A percentile compares a stretch with the other conserved stretches of the same genome.
phyloP scores from a whole-genome alignment of 352 stramenopile species.

The Globisporangium parvum region DNA sequence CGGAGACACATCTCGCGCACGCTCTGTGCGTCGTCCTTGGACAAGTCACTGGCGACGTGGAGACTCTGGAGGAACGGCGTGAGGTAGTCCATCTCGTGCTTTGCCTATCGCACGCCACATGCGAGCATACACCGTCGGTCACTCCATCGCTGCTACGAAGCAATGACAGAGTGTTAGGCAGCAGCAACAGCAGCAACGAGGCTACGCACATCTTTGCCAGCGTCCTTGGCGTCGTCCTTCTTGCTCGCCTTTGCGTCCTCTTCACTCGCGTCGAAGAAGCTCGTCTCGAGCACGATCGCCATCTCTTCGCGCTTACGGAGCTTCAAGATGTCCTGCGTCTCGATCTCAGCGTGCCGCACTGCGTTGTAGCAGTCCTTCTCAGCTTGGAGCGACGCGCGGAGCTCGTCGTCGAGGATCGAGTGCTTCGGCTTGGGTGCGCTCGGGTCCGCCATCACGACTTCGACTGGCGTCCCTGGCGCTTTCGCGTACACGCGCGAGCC shows the following conservation, averaged over 20 bases:
- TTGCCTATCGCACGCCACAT: conserved; percentile 25
- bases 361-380: conserved; percentile 91
- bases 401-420: conserved; percentile 70
- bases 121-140: background rate
- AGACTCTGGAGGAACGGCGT: conserved; percentile 90
- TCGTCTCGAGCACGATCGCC: conserved; percentile 77
- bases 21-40: conserved; percentile 80
- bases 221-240: conserved; percentile 62
- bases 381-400: conserved; percentile 58
- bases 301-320: conserved; percentile 85
- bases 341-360: conserved; percentile 80
- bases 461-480: conserved; percentile 51
- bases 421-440: conserved; percentile 57
- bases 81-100: conserved; percentile 89
- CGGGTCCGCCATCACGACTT: conserved; percentile 69
- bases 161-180: no score
- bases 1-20: conserved; percentile 89
- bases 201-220: conserved; percentile 51
- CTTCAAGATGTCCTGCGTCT: conserved; percentile 90
- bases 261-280: conserved; percentile 75
- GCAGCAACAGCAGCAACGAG: conserved; percentile 8
- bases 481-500: conserved; percentile 80
- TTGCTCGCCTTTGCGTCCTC: conserved; percentile 55
- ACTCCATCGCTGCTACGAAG: background rate
- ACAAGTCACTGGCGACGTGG: conserved; percentile 41